Conservation (phyloP, 345 rosid species). For the Combretum micranthum region DNA sequence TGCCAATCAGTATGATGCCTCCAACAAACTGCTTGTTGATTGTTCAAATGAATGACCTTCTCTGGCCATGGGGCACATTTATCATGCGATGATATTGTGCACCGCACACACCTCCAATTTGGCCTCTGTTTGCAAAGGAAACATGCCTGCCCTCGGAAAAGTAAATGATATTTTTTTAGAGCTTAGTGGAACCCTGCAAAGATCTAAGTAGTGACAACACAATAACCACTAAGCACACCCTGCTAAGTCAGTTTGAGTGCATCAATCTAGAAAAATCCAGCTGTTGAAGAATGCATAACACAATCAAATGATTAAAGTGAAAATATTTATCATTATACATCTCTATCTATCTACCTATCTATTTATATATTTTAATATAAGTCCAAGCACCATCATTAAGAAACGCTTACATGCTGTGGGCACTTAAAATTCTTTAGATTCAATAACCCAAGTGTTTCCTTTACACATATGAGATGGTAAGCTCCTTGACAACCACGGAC, state of each 20-base stretch:
- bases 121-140: slow-evolving; percentile 63
- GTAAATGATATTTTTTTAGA: slow-evolving; percentile 7
- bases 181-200: background rate
- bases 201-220: background rate
- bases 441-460: slow-evolving; percentile 31
- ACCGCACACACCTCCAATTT: slow-evolving; percentile 63
- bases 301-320: background rate
- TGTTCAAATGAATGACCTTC: slow-evolving; percentile 44
- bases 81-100: slow-evolving; percentile 66
- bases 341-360: background rate
- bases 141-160: slow-evolving; percentile 46
- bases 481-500: slow-evolving; percentile 57
- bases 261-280: background rate
- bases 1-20: slow-evolving; percentile 78
- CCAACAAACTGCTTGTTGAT: slow-evolving; percentile 76
- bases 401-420: slow-evolving; percentile 68
- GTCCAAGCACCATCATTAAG: background rate
- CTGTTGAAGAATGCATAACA: background rate
- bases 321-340: background rate
- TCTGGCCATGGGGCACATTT: slow-evolving; percentile 81
- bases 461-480: slow-evolving; percentile 56
- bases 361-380: background rate
- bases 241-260: background rate
- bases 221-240: background rate
- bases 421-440: slow-evolving; percentile 58